Evolutionary conservation across 306 rosid genomes (phyloP), one percentile per base, ranked within the genome.

Genomic region (Trichosanthes cucumerina): DNA sequence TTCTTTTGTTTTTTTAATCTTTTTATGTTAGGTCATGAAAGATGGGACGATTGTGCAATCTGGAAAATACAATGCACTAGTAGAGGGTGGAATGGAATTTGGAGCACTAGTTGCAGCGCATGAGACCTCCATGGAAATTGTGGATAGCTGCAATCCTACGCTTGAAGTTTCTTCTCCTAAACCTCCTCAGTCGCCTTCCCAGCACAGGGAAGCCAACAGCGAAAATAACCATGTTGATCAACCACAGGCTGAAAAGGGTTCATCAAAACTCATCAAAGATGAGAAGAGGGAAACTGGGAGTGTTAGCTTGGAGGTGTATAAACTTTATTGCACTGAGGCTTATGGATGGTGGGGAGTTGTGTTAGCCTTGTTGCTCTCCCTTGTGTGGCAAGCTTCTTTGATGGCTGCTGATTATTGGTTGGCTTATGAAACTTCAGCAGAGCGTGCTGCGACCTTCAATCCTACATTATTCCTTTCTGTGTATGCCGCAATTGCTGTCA

Each of bases 361-460:
- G 0, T 54, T 89, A 56, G 86, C 92, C 74, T 89, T 95, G 82
- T 82, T 91, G 2, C 88, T 96, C 73, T 96, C 91, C 49, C 68
- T 95, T 56, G 46, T 88, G 73, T 95, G 91, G 65, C 98, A 92
- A 84, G 91, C 82, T 62, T 79, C 91, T 71, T 91, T 88, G 76
- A 89, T 95, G 85, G 96, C 91, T 62, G 91, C 92, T 88, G 91
- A 91, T 86, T 95, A 95, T 80, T 95, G 98, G 98, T 86, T 95
- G 64, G 90, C 98, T 24, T 95, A 96, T 91, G 97, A 89, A 49
- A 85, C 92, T 23, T 90, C 60, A 81, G 77, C 64, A 83, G 82
- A 76, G 72, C 68, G 75, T 18, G 65, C 44, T 85, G 41, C 77
- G 3, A 49, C 23, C 43, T 60, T 60, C 15, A 9, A 60, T 28